A percentile compares a stretch with the other conserved stretches of the same genome.
Conservation (phyloP, 257 asterid species). For the Anisodus acutangulus region DNA sequence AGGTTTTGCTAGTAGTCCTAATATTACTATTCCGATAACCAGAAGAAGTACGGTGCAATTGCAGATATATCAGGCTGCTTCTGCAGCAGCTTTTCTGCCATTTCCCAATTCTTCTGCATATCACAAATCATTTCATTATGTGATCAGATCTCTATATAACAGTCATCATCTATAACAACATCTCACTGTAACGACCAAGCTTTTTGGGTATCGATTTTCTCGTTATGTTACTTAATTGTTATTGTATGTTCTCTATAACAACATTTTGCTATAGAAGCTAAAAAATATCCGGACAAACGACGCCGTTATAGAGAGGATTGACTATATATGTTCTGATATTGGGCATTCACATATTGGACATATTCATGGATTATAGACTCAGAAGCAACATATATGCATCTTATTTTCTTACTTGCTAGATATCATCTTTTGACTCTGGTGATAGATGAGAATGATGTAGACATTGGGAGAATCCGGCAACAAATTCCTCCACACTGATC, state of each 20-base stretch:
- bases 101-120: slow-evolving; percentile 69
- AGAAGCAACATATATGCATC: neutral
- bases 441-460: slow-evolving; percentile 31
- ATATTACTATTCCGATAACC: slow-evolving; percentile 48
- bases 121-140: slow-evolving; percentile 12
- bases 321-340: neutral
- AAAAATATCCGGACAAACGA: neutral
- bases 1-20: slow-evolving; percentile 65
- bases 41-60: slow-evolving; percentile 48
- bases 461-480: slow-evolving; percentile 51
- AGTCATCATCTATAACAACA: neutral
- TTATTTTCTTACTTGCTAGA: slow-evolving; percentile 43
- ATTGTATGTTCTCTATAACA: neutral
- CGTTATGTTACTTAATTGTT: too few relatives aligned
- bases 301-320: neutral
- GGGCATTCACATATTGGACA: neutral
- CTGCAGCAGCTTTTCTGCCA: slow-evolving; percentile 52
- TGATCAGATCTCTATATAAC: too few relatives aligned
- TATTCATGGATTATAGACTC: neutral
- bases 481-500: slow-evolving; percentile 56
- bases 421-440: slow-evolving; percentile 39
- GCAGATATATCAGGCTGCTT: slow-evolving; percentile 50
- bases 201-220: too few relatives aligned
- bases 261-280: neutral
- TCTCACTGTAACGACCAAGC: neutral